These are phyloP conservation scores for Talaromyces sp. DNA, from an alignment of 2,329 filamentous ascomycete genomes.

Conservation along the genomic window DNA sequence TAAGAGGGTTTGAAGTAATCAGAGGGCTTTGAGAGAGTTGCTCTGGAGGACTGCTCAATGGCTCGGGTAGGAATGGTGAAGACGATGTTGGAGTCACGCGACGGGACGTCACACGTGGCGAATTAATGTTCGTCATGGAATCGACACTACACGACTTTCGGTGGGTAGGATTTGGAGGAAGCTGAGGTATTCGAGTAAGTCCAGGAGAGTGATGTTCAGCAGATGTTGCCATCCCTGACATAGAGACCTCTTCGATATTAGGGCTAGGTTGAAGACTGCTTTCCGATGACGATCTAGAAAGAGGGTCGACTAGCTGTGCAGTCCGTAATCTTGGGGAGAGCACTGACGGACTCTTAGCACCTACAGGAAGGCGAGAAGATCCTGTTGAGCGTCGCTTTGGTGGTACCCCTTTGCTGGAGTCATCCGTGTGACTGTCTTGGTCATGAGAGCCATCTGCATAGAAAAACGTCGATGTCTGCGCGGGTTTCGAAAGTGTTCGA, in stretches of 20 bases:
- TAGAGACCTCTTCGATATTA: conserved; percentile 25
- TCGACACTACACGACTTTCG: conserved; percentile 36
- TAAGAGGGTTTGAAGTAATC: conserved; percentile 34
- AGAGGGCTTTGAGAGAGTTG: conserved; percentile 29
- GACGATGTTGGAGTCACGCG: conserved; percentile 33
- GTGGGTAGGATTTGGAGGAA: conserved; percentile 13
- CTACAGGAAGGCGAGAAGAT: conserved; percentile 25
- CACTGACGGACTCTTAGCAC: conserved; percentile 23
- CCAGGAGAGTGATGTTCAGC: conserved; percentile 15
- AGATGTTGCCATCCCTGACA: conserved; percentile 19
- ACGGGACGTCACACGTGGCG: conserved; percentile 24
- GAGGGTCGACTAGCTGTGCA: conserved; percentile 27
- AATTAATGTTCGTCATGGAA: conserved; percentile 22
- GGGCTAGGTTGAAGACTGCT: conserved; percentile 21
- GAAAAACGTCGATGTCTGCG: conserved; percentile 32
- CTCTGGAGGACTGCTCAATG: conserved; percentile 24
- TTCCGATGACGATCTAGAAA: conserved; percentile 27
- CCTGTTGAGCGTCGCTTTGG: conserved; percentile 32
- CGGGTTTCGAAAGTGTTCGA: conserved; percentile 25
- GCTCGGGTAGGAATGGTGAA: conserved; percentile 23
- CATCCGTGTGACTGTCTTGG: conserved; percentile 24
- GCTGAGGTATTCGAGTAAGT: conserved; percentile 14
- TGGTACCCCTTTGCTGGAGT: conserved; percentile 20
- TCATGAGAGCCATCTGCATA: conserved; percentile 40
- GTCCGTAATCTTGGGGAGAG: conserved; percentile 33